Conservation (phyloP, 768 basidiomycete species). For the Lentinula sp. region DNA sequence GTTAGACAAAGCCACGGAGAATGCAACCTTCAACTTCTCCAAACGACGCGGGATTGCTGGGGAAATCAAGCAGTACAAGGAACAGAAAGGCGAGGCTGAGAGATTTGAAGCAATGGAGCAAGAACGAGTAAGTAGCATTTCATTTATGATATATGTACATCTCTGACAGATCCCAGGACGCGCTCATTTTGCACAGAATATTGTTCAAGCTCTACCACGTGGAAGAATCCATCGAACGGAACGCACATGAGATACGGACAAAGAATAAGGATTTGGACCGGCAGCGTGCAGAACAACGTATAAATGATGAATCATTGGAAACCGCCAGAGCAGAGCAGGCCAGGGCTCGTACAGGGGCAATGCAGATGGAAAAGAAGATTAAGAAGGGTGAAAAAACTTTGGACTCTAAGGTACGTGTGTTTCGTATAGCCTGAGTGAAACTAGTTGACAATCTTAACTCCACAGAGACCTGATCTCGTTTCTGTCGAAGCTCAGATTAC, state of each 20-base stretch:
- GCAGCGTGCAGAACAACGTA: slow-evolving; percentile 62
- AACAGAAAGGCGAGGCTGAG: slow-evolving; percentile 92
- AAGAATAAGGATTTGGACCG: slow-evolving; percentile 69
- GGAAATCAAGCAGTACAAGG: slow-evolving; percentile 96
- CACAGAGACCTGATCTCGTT: slow-evolving; percentile 81
- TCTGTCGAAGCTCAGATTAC: slow-evolving; percentile 82
- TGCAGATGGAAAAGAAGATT: slow-evolving; percentile 81
- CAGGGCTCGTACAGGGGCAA: slow-evolving; percentile 63
- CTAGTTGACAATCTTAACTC: neutral
- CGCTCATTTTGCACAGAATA: slow-evolving; percentile 73
- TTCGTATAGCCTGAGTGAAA: neutral
- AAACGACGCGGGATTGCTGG: slow-evolving; percentile 90
- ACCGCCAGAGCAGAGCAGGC: slow-evolving; percentile 76
- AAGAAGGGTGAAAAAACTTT: slow-evolving; percentile 89
- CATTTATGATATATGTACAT: slow-evolving; percentile 3
- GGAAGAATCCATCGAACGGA: slow-evolving; percentile 72
- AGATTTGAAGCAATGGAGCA: slow-evolving; percentile 74
- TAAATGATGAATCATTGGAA: slow-evolving; percentile 67
- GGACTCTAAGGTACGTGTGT: slow-evolving; percentile 63
- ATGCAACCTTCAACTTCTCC: slow-evolving; percentile 90
- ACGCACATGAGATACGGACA: slow-evolving; percentile 61
- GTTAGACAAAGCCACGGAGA: slow-evolving; percentile 88
- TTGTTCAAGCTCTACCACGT: slow-evolving; percentile 90
- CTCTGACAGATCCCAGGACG: slow-evolving; percentile 45
- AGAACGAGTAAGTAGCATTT: slow-evolving; percentile 52